Evolutionary conservation across 108 stramenopile genomes (phyloP).

Genomic region (Asterionellopsis glacialis): DNA sequence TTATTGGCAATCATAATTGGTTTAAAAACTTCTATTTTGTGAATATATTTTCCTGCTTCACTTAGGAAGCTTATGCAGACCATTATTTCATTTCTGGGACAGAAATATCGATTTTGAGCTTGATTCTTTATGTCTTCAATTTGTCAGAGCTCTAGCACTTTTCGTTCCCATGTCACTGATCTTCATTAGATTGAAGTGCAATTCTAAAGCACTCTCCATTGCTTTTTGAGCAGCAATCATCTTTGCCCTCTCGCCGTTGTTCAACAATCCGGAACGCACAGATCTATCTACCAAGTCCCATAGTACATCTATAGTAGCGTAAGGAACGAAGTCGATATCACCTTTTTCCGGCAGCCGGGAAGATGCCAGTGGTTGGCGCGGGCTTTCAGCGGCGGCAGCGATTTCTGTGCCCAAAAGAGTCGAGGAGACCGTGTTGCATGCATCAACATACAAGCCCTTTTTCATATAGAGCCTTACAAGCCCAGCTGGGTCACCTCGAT

Average conservation of each 20-base stretch:
- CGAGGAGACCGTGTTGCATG: conserved; percentile 53
- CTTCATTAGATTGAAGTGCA: conserved; percentile 40
- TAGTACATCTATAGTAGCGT: conserved; percentile 64
- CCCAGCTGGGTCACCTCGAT: conserved; percentile 52
- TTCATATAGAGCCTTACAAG: conserved; percentile 61
- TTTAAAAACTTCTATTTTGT: too few relatives aligned
- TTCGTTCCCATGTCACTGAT: conserved; percentile 46
- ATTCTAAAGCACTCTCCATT: conserved; percentile 55
- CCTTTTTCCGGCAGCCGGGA: conserved; percentile 77
- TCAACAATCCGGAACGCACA: conserved; percentile 2
- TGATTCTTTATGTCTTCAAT: too few relatives aligned
- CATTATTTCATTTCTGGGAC: too few relatives aligned
- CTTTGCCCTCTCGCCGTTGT: conserved; percentile 1
- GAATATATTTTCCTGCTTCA: too few relatives aligned
- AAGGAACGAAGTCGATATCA: conserved; percentile 74
- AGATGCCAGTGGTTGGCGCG: conserved; percentile 18
- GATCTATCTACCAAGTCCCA: conserved; percentile 58
- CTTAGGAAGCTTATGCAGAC: too few relatives aligned
- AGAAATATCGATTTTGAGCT: too few relatives aligned
- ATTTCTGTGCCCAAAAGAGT: conserved; percentile 11
- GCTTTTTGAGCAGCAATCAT: conserved; percentile 22
- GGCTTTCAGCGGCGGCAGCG: conserved; percentile 1
- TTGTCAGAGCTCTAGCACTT: conserved; percentile 38
- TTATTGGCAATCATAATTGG: too few relatives aligned
- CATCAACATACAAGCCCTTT: conserved; percentile 53